Percentiles rank a stretch among this genome's conserved stretches.
These are phyloP conservation scores for Globisporangium echinulatum DNA, from an alignment of 352 stramenopile genomes.

Conservation along the genomic window DNA sequence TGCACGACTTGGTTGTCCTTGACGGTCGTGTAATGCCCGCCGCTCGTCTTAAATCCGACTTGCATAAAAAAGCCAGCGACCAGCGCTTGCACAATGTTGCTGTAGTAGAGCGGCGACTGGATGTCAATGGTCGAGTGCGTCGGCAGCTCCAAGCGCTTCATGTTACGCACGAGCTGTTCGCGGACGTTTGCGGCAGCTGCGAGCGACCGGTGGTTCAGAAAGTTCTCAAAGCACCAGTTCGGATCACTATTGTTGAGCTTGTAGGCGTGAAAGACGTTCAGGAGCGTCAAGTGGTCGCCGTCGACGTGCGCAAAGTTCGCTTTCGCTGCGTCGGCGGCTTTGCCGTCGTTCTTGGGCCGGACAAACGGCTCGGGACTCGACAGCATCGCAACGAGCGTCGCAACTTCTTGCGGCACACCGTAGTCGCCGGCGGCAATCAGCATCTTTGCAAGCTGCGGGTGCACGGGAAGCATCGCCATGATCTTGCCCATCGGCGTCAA, in stretches of 20 bases:
- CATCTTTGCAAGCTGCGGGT: slow-evolving; percentile 97
- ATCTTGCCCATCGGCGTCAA: slow-evolving; percentile 89
- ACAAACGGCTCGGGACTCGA: slow-evolving; percentile 93
- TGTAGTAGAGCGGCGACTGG: slow-evolving; percentile 83
- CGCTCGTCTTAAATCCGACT: slow-evolving; percentile 84
- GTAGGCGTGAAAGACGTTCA: slow-evolving; percentile 98
- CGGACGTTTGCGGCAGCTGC: slow-evolving; percentile 92
- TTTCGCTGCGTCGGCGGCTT: slow-evolving; percentile 96
- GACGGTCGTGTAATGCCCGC: slow-evolving; percentile 96
- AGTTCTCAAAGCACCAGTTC: slow-evolving; percentile 98
- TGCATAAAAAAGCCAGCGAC: slow-evolving; percentile 98
- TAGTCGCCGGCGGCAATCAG: slow-evolving; percentile 95
- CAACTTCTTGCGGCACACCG: slow-evolving; percentile 94
- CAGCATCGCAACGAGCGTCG: slow-evolving; percentile 96
- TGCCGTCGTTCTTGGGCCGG: slow-evolving; percentile 94
- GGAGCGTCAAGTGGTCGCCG: slow-evolving; percentile 96
- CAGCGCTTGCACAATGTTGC: slow-evolving; percentile 91
- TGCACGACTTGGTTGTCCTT: slow-evolving; percentile 99
- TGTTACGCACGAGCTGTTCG: slow-evolving; percentile 96
- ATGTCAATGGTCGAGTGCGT: slow-evolving; percentile 76
- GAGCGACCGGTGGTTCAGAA: slow-evolving; percentile 95
- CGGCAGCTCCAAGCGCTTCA: slow-evolving; percentile 89
- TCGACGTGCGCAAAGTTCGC: slow-evolving; percentile 92
- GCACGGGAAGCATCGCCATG: slow-evolving; percentile 96
- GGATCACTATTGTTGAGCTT: slow-evolving; percentile 86